Evolutionary conservation across 805 yeast species (phyloP).

Genomic region (Candida maris): DNA sequence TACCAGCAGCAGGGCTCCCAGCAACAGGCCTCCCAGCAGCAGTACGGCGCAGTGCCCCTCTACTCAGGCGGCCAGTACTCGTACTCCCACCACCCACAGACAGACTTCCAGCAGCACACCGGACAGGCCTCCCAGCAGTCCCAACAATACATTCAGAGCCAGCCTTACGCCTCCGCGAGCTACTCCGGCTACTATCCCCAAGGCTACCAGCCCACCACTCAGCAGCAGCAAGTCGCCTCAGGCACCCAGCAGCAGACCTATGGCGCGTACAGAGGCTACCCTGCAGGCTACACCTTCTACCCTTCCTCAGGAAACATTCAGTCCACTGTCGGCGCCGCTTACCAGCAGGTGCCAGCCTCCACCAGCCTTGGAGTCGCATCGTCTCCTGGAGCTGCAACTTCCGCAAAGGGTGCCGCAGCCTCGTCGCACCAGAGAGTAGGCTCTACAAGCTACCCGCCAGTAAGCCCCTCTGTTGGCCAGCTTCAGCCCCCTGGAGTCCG

Average conservation of each 20-base stretch:
- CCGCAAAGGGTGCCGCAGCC: conserved; percentile 7
- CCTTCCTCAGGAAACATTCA: conserved; percentile 8
- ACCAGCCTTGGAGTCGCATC: conserved; percentile 7
- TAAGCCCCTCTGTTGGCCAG: conserved; percentile 34
- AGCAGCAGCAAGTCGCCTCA: conserved; percentile 11
- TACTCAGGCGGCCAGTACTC: conserved; percentile 18
- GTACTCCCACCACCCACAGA: conserved; percentile 20
- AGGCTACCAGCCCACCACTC: conserved; percentile 7
- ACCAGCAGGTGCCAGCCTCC: conserved; percentile 12
- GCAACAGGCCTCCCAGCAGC: conserved; percentile 14
- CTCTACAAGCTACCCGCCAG: conserved; percentile 19
- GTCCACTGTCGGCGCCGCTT: conserved; percentile 6
- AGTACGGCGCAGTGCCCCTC: conserved; percentile 14
- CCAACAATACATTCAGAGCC: conserved; percentile 17
- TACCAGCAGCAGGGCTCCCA: conserved; percentile 5
- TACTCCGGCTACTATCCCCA: conserved; percentile 17
- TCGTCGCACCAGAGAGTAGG: conserved; percentile 11
- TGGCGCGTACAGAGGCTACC: conserved; percentile 18
- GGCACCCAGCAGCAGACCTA: conserved; percentile 14
- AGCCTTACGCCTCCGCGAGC: conserved; percentile 14
- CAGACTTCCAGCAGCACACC: conserved; percentile 17
- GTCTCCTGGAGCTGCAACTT: conserved; percentile 9
- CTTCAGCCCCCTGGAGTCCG: conserved; percentile 41
- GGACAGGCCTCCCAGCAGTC: conserved; percentile 15
- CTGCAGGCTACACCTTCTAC: conserved; percentile 17